Evolutionary conservation across 78 protist species (phyloP), one percentile per base, ranked within the genome.

Genomic region (Dictyostelium purpureum): DNA sequence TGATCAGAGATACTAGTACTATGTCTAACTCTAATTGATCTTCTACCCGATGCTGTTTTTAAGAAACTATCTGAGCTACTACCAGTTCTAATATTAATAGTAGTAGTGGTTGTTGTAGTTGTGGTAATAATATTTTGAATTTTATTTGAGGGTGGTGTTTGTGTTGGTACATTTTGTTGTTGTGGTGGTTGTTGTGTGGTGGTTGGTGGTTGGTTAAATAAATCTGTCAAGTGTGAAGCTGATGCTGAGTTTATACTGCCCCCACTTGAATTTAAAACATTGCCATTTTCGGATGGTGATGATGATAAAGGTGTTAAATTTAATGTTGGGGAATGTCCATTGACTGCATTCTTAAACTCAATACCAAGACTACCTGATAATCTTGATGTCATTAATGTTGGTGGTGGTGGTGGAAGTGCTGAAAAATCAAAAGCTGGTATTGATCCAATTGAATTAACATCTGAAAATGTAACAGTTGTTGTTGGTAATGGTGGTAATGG

Each of bases 31-130:
- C 82, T 77, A 45, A 73, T 70, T n/a, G 82, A 70, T 57, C 63
- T 70, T 85, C 92, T 85, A 49, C 90, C 90, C 12, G 80, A 56
- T 28, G 83, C 82, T n/a, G 92, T 85, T 24, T 85, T 85, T 45
- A 66, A 24, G 6, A 85, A 21, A 28, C 19, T 37, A 26, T 33
- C 52, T 4, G 79, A 31, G 33, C 42, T 47, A 21, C 43, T 26
- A 26, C 59, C 77, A 6, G 92, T 71, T 12, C 69, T 73, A 1
- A 70, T 73, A 6, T 70, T 70, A 11, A 63, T 81, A 10, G 74
- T 85, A 2, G 56, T 73, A 0, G 80, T 85, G 11, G 56, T 73
- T 0, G 82, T 59, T 1, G 82, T 69, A 1, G 74, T 43, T 42
- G 90, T 79, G 19, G 78, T 73, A 43, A 85, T 71, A 18, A 85